Base-by-base conservation (phyloP, 768 basidiomycete species). In the Podaxis carcinomalis region DNA sequence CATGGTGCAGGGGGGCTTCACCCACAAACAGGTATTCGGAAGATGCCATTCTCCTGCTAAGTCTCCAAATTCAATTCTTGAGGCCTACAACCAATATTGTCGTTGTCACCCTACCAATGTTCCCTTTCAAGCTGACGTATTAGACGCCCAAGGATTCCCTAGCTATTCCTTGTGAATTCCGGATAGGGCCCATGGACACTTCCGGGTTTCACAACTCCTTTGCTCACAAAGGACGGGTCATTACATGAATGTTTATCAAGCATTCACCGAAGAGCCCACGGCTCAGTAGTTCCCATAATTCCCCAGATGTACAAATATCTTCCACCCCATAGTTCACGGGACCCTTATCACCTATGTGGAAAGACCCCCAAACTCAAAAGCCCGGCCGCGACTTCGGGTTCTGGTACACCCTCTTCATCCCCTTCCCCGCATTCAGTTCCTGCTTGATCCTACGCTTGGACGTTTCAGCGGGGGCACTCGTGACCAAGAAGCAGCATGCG, bases 341-440 rank as follows among this genome's bases (percentile, higher is more conserved):
- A 56, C 39, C 3, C n/a, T 25, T 27, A 27, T 4, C 39, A 28
- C 50, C 32, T 19, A n/a, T 57, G 56, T 21, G 44, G 46, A 57
- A 57, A 40, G 35, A 49, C 46, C 56, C 56, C 56, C 19, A 57
- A 57, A 57, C 56, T 21, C 56, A 57, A 47, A 42, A 16, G n/a
- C 40, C 46, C 28, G 44, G 27, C 42, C 19, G 23, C 9, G 50
- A 16, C 28, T 51, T 32, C 11, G 16, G 25, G 16, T 32, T 46
- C 55, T 10, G 27, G 27, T 35, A 9, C 10, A 21, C 32, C 46
- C 9, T 39, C 7, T 57, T 21, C 19, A n/a, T 23, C 39, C 21
- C 32, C 13, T 51, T 32, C 37, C 50, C 49, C 23, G 40, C 35
- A 27, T 21, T 27, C 35, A 32, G 25, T 10, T 42, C 27, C 50